Evolutionary conservation across 768 basidiomycete species (phyloP), one percentile per base, ranked within the genome.

Genomic region (Kockovaella imperatae): DNA sequence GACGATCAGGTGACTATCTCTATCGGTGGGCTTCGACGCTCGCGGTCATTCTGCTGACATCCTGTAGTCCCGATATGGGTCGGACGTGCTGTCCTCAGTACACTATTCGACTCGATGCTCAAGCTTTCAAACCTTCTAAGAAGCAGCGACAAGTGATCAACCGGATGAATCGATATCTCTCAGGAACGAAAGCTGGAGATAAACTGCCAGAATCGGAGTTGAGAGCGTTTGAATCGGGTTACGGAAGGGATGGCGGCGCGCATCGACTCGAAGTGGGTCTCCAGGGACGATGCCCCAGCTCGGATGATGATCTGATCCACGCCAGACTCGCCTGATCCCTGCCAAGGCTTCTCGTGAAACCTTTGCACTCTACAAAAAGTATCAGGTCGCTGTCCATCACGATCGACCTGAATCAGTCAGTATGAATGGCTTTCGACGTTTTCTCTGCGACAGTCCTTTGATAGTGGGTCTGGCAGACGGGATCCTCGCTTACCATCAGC

Each of bases 71-170:
- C 3, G 82, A 91, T 68, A 74, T 91, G 70, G 77, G 75, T 53
- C 67, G 72, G 4, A 83, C 88, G 8, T 96, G 93, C 66, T 97
- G 93, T 67, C 87, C 91, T 0, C 86, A 89, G 57, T 93, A 95
- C 66, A 88, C 93, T 3, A 96, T 96, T 68, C 86, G 80, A 2
- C 49, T 67, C 4, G 53, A 64, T 42, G 57, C 53, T 42, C 24
- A 39, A 21, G 53, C 52, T 35, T 53, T 49, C 44, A 56, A 53
- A 25, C 47, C 60, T 1, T 57, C 42, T 39, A 63, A 65, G 48
- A 60, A 65, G 44, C 70, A 60, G 35, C 43, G 58, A 35, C 56
- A 67, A 29, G 56, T 68, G 28, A 38, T 65, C 5, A 61, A 64
- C 42, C 50, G 62, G 5, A 64, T 61, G 53, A 68, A 63, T 43